Percentiles rank a stretch among this genome's conserved stretches.
Evolutionary conservation across 2,329 filamentous ascomycete species (phyloP).

Genomic region (Purpureocillium lavendulum): DNA sequence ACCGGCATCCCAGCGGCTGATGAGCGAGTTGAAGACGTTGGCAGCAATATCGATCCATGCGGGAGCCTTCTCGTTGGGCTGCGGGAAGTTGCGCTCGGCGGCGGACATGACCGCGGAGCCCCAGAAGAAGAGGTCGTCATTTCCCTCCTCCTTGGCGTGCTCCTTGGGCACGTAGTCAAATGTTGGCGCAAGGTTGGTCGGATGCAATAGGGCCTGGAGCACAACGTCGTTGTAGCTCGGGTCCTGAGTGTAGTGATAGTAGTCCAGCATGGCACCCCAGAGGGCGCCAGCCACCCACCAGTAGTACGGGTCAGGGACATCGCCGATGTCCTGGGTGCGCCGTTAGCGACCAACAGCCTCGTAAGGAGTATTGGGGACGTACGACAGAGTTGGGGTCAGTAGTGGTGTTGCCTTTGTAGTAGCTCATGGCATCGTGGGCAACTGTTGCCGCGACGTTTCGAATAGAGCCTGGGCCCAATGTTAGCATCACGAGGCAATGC

Average conservation of each 20-base stretch:
- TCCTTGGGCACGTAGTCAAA: slow-evolving; percentile 51
- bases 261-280: slow-evolving; percentile 62
- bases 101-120: slow-evolving; percentile 59
- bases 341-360: slow-evolving; percentile 4
- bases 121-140: slow-evolving; percentile 72
- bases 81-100: slow-evolving; percentile 59
- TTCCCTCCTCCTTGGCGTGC: slow-evolving; percentile 55
- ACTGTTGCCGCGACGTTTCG: slow-evolving; percentile 51
- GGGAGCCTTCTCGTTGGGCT: slow-evolving; percentile 46
- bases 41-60: slow-evolving; percentile 59
- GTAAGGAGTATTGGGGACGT: slow-evolving; percentile 8
- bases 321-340: slow-evolving; percentile 41
- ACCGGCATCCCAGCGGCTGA: slow-evolving; percentile 58
- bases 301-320: slow-evolving; percentile 60
- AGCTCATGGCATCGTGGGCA: slow-evolving; percentile 52
- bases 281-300: slow-evolving; percentile 60
- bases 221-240: slow-evolving; percentile 51
- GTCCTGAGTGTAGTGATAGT: slow-evolving; percentile 59
- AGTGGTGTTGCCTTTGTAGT: slow-evolving; percentile 53
- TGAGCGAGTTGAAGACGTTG: slow-evolving; percentile 67
- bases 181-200: slow-evolving; percentile 43
- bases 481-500: no score
- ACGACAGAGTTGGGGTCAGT: slow-evolving; percentile 35
- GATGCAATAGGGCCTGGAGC: slow-evolving; percentile 49
- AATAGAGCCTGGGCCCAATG: slow-evolving; percentile 43